Percentiles rank a stretch among this genome's conserved stretches.
phyloP scores from a whole-genome alignment of 768 basidiomycete genomes.

The Lactarius indigo region DNA sequence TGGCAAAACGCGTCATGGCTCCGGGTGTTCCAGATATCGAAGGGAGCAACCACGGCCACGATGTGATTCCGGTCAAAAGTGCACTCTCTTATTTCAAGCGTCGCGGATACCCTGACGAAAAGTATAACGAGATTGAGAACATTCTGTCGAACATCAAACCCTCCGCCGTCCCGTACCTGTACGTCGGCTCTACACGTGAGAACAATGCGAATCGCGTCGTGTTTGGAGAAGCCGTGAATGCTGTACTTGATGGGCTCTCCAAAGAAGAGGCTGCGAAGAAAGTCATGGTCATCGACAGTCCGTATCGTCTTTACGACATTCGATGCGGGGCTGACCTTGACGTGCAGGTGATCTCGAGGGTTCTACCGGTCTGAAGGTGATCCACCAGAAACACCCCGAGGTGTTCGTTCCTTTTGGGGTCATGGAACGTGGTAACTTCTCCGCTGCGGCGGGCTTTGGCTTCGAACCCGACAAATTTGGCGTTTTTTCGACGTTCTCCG shows the following conservation, averaged over 20 bases:
- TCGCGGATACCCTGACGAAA: slow-evolving; percentile 51
- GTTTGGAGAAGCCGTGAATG: slow-evolving; percentile 82
- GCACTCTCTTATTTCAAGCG: slow-evolving; percentile 70
- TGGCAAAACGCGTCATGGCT: slow-evolving; percentile 56
- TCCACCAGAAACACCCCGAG: slow-evolving; percentile 88
- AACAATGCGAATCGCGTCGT: slow-evolving; percentile 75
- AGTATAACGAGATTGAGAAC: slow-evolving; percentile 36
- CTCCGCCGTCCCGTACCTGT: slow-evolving; percentile 50
- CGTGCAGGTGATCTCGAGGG: slow-evolving; percentile 74
- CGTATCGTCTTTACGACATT: slow-evolving; percentile 29
- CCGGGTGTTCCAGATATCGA: slow-evolving; percentile 60
- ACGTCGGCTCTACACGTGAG: slow-evolving; percentile 69
- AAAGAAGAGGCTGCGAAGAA: slow-evolving; percentile 75
- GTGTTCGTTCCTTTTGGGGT: slow-evolving; percentile 83
- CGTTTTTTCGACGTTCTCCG: slow-evolving; percentile 87
- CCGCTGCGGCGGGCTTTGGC: slow-evolving; percentile 83
- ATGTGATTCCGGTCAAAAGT: slow-evolving; percentile 78
- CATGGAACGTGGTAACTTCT: slow-evolving; percentile 83
- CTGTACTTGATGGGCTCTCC: slow-evolving; percentile 67
- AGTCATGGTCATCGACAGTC: slow-evolving; percentile 87
- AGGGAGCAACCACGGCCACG: slow-evolving; percentile 77
- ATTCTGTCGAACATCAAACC: slow-evolving; percentile 69
- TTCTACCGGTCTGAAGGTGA: slow-evolving; percentile 83
- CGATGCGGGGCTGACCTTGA: slow-evolving; percentile 16
- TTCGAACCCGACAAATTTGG: slow-evolving; percentile 80